phyloP scores from a whole-genome alignment of 1,139 yeast species.

The Pichia sp. region DNA sequence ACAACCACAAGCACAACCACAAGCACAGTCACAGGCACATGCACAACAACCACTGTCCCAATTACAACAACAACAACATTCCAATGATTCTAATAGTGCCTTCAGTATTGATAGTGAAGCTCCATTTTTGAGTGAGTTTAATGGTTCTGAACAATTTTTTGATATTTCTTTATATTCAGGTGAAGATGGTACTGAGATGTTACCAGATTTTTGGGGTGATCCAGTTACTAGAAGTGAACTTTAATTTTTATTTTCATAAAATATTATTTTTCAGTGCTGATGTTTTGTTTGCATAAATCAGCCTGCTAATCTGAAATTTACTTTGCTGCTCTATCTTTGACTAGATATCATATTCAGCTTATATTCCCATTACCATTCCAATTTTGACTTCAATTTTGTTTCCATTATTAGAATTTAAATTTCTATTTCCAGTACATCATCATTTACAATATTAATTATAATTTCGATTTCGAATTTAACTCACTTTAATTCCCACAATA shows the following conservation, averaged over 20 bases:
- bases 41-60: not conserved
- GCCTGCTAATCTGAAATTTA: too few species aligned
- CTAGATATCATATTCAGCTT: too few species aligned
- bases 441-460: not conserved
- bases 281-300: too few species aligned
- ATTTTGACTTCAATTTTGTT: too few species aligned
- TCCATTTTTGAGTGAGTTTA: slow-evolving; percentile 27
- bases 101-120: slow-evolving; percentile 16
- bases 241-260: not conserved
- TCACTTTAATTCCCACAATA: not conserved
- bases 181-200: slow-evolving; percentile 24
- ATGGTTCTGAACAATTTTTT: slow-evolving; percentile 38
- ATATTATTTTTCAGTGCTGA: too few species aligned
- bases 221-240: slow-evolving; percentile 37
- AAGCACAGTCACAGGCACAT: not conserved
- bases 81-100: not conserved
- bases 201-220: slow-evolving; percentile 47
- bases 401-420: too few species aligned
- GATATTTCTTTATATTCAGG: slow-evolving; percentile 46
- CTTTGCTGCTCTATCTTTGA: too few species aligned
- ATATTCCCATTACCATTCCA: too few species aligned
- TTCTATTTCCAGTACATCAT: not conserved
- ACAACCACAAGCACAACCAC: not conserved
- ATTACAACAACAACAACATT: not conserved
- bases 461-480: not conserved